Evolutionary conservation across 495 filamentous ascomycete species (phyloP).

Genomic region (Penicillium nucicola): DNA sequence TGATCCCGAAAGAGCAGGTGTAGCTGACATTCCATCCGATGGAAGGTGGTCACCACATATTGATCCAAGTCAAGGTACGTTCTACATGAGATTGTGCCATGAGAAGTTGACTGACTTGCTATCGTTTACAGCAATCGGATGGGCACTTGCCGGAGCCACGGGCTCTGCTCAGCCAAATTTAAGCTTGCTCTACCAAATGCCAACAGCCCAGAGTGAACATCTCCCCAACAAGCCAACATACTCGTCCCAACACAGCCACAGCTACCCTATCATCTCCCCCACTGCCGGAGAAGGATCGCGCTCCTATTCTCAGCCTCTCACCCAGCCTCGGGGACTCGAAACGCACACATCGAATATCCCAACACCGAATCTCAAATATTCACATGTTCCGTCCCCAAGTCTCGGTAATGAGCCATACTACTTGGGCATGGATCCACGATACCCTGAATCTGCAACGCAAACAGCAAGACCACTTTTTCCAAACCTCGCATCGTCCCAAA

Average conservation of each 20-base stretch:
- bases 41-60: constrained; percentile 41
- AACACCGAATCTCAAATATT: constrained; percentile 18
- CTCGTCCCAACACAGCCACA: constrained; percentile 36
- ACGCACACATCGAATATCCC: constrained; percentile 16
- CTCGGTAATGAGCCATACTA: constrained; percentile 23
- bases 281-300: constrained; percentile 16
- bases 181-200: constrained; percentile 67
- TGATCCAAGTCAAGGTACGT: constrained; percentile 52
- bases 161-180: constrained; percentile 78
- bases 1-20: constrained; percentile 21
- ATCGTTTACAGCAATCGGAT: constrained; percentile 58
- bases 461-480: constrained; percentile 27
- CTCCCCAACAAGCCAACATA: constrained; percentile 19
- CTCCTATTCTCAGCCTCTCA: constrained; percentile 18
- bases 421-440: constrained; percentile 30
- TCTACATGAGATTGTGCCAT: constrained; percentile 25
- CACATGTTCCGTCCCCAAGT: constrained; percentile 12
- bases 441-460: constrained; percentile 19
- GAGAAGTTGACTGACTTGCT: constrained; percentile 16
- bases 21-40: constrained; percentile 25
- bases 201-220: constrained; percentile 23
- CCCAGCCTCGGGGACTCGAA: constrained; percentile 12
- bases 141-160: constrained; percentile 75
- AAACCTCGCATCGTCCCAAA: constrained; percentile 33
- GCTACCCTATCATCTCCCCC: constrained; percentile 24